Evolutionary conservation across 495 filamentous ascomycete species (phyloP), one percentile per base, ranked within the genome.

Genomic region (Neurospora africana): DNA sequence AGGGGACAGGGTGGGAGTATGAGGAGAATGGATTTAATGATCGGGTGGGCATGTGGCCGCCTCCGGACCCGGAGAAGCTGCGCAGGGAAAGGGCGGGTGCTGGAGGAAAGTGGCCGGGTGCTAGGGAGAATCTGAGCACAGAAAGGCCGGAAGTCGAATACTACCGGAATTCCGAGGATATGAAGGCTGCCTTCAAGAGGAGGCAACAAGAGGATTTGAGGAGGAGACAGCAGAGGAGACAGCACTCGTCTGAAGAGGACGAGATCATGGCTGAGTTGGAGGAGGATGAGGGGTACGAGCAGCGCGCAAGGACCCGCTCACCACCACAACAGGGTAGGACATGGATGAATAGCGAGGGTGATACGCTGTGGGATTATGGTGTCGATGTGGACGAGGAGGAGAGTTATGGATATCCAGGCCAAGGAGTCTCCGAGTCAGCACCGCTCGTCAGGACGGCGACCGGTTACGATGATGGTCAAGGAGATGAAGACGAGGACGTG

Each of bases 21-120:
- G 89, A 92, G 76, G 89, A 90, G 35, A 98, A 98, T 81, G 94
- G 87, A 0, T 94, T 97, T 78, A 96, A 99, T 81, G 90, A 92
- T 86, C 80, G 80, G 76, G 76, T 75, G 3, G 80, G 79, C 70
- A 76, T 83, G 72, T 98, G 95, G 95, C 95, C 95, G 27, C 95
- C 96, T 5, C 87, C 89, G 1, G 95, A 98, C 79, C 93, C 94
- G 61, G 95, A 98, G 72, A 92, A 94, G 72, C 84, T 92, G 74
- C 86, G 89, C 0, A 80, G 84, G 44, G 53, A 65, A 3, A 65
- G 53, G 27, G 53, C 53, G 6, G 61, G 58, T 2, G 76, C 73
- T 47, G 72, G 77, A 71, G 82, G 79, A 68, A 79, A 75, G 43
- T 81, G 76, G 78, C 78, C 77, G 15, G 77, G 65, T 30, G 76